Evolutionary conservation across 495 filamentous ascomycete species (phyloP).

Genomic region (Extremus antarcticus): DNA sequence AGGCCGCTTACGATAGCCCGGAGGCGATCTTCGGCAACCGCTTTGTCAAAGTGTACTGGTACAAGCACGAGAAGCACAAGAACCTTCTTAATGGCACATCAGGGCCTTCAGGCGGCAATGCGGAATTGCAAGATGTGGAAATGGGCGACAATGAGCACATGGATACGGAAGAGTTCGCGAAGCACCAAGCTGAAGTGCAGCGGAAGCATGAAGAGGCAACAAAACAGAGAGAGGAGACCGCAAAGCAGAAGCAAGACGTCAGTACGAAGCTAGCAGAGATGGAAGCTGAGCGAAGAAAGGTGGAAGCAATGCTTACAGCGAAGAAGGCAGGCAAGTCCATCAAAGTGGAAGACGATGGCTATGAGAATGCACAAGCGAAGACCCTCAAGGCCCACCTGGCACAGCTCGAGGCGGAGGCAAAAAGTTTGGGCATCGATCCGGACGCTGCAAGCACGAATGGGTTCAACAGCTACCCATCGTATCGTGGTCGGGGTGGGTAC

Average conservation of each 20-base stretch:
- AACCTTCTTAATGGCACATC: background rate
- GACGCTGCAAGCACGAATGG: constrained; percentile 22
- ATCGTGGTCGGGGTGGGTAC: constrained; percentile 16
- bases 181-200: constrained; percentile 69
- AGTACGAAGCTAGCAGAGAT: constrained; percentile 65
- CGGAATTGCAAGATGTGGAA: background rate
- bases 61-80: constrained; percentile 47
- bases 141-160: constrained; percentile 39
- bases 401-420: constrained; percentile 73
- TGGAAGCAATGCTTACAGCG: constrained; percentile 53
- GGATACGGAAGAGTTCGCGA: constrained; percentile 67
- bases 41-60: constrained; percentile 97
- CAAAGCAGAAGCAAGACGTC: constrained; percentile 58
- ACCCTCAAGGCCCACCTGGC: constrained; percentile 70
- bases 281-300: constrained; percentile 60
- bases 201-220: constrained; percentile 65
- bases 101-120: background rate
- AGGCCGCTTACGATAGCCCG: constrained; percentile 76
- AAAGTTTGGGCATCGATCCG: constrained; percentile 62
- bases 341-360: constrained; percentile 1
- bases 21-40: constrained; percentile 95
- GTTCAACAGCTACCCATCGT: constrained; percentile 2
- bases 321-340: constrained; percentile 31
- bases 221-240: constrained; percentile 61
- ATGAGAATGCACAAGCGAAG: constrained; percentile 41